Evolutionary conservation across 768 basidiomycete species (phyloP), one percentile per base, ranked within the genome.

Genomic region (Amanita polypyramis): DNA sequence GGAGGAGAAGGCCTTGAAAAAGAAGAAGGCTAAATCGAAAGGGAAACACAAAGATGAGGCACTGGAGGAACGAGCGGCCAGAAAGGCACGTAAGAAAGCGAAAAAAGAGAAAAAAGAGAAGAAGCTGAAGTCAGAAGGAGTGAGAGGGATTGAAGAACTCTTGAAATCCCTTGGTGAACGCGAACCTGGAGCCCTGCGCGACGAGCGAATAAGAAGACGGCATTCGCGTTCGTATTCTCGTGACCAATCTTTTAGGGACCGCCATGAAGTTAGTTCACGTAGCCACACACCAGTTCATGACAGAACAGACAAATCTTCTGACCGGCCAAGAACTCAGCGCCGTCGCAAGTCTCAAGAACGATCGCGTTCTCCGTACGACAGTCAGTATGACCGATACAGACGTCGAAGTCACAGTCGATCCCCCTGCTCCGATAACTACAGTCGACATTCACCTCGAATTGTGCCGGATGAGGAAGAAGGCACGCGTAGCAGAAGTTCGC

Each of bases 11-110:
- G 79, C 73, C 2, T 64, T 72, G 50, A 85, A 82, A 65, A 81
- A 83, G 58, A 59, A 79, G 55, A 77, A 77, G 55, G 59, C 64
- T 4, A 82, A 80, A 58, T 72, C 74, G 17, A 86, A 85, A 61
- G 68, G 71, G 43, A 85, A 79, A 61, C 78, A 72, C 56, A 82
- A 83, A 56, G 74, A 82, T 57, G 85, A 89, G 61, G 87, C 82
- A 2, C 82, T 80, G 4, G 87, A 85, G 58, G 90, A 90, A 65
- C 79, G 82, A 36, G 75, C 70, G 20, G 82, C 75, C 3, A 67
- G 87, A 49, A 93, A 86, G 62, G 85, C 80, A 38, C 74, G 75
- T 51, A 92, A 80, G 64, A 77, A 72, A 55, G 79, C 77, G 63
- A 86, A 77, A 61, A 89, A 76, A 58, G 66, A 67, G 40, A 71